phyloP scores from a whole-genome alignment of 768 basidiomycete genomes.

The Phlebiopsis flavidoalba region DNA sequence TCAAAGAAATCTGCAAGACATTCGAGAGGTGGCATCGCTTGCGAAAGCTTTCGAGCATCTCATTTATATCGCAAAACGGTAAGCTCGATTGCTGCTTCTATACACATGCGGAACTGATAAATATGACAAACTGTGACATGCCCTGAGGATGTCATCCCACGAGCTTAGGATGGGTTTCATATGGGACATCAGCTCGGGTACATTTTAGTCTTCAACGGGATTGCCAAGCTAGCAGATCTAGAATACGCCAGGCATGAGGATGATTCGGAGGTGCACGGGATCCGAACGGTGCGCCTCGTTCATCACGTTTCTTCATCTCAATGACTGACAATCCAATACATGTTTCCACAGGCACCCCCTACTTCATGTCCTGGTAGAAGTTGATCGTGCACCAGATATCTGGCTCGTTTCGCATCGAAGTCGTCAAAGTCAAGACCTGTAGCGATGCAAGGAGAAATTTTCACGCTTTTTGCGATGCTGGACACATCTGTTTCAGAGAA shows the following conservation, averaged over 20 bases:
- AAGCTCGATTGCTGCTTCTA: background rate
- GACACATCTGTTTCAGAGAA: too few species aligned
- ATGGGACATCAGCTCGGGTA: slow-evolving; percentile 15
- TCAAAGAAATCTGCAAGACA: background rate
- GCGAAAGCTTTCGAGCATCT: background rate
- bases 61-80: background rate
- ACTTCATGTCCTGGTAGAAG: slow-evolving; percentile 8
- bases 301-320: background rate
- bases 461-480: too few species aligned
- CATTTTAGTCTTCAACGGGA: slow-evolving; percentile 1
- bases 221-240: slow-evolving; percentile 9
- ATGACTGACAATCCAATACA: background rate
- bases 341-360: background rate
- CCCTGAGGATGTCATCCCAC: slow-evolving; percentile 4
- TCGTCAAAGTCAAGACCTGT: background rate
- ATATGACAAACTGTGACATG: background rate
- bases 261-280: background rate
- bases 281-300: background rate
- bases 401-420: background rate
- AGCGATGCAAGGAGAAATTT: too few species aligned
- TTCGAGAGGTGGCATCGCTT: background rate
- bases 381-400: background rate
- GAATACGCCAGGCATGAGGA: slow-evolving; percentile 9
- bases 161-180: slow-evolving; percentile 13
- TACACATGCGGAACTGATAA: too few species aligned